Base-by-base conservation (phyloP, 2,329 filamentous ascomycete genomes). In the Pezicula neosporulosa region DNA sequence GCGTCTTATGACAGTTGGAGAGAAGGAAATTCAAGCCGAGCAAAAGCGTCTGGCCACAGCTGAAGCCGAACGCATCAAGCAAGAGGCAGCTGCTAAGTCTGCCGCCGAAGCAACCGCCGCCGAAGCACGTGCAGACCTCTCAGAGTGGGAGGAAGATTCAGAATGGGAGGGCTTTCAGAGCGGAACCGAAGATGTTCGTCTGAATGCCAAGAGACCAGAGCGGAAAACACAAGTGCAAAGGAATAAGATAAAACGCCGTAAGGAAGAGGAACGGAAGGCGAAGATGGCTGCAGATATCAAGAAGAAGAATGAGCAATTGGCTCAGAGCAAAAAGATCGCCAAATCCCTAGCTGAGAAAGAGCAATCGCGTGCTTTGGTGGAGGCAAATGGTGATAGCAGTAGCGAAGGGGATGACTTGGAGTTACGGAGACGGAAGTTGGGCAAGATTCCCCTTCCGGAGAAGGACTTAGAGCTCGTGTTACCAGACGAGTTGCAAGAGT, bases 101-200 rank as follows among this genome's bases (percentile, higher is more conserved):
- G 85, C 86, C 16, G 89, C 87, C 2, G 82, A 88, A 60, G 85
- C 87, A 2, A 87, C 91, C 46, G 88, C 89, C 15, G 86, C 85
- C 0, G 85, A 89, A 63, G 80, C 82, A 55, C 82, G 79, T 44
- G 80, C 80, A 3, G 78, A 85, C 46, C 64, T 87, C 52, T 85
- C 82, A 0, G 83, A 83, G 67, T 93, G 83, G 76, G 90, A 95
- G 53, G 89, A 93, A 62, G 92, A 96, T 66, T 94, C 89, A 44
- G 91, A 89, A 13, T 97, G 91, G 90, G 93, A 92, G 68, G 89
- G 89, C 0, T 83, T 90, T 58, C 86, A 96, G 72, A 96, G 90
- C 66, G 91, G 90, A 50, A 82, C 80, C 9, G 86, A 90, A 60
- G 86, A 89, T 55, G 74, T 80, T 65, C 71, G 64, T 28, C 56